These are phyloP conservation scores for Trichosporon coremiiforme DNA, from an alignment of 1,284 basidiomycete species.

Conservation along the genomic window DNA sequence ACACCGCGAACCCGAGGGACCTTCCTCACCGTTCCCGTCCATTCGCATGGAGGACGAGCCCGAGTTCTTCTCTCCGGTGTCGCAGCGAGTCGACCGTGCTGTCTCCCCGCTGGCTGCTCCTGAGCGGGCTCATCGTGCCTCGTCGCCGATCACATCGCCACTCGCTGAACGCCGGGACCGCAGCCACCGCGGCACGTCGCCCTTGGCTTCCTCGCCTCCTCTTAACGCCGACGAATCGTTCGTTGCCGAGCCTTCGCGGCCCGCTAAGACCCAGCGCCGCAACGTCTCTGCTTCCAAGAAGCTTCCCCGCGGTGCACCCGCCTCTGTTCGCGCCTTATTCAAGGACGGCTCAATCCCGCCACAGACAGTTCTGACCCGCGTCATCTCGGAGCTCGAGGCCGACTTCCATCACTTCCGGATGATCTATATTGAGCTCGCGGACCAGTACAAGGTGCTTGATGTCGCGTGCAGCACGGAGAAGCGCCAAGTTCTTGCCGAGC, in stretches of 20 bases:
- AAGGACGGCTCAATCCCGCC: conserved; percentile 67
- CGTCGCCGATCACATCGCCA: not conserved
- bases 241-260: not conserved
- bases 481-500: conserved; percentile 76
- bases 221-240: not conserved
- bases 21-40: conserved; percentile 70
- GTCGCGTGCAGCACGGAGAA: conserved; percentile 74
- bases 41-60: conserved; percentile 75
- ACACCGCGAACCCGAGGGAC: conserved; percentile 37
- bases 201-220: not conserved
- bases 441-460: conserved; percentile 85
- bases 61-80: conserved; percentile 70
- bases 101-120: not conserved
- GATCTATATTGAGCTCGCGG: conserved; percentile 81
- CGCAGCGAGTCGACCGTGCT: conserved; percentile 1
- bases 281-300: not conserved
- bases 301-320: conserved; percentile 18
- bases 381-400: conserved; percentile 80
- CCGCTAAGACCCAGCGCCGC: conserved; percentile 10
- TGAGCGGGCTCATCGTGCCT: not conserved
- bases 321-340: conserved; percentile 61
- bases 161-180: not conserved
- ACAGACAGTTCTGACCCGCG: conserved; percentile 76
- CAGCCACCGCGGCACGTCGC: conserved; percentile 3
- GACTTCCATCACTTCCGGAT: conserved; percentile 90